Base-by-base conservation (phyloP, 2,329 filamentous ascomycete genomes). In the Pestalotiopsis sp. region DNA sequence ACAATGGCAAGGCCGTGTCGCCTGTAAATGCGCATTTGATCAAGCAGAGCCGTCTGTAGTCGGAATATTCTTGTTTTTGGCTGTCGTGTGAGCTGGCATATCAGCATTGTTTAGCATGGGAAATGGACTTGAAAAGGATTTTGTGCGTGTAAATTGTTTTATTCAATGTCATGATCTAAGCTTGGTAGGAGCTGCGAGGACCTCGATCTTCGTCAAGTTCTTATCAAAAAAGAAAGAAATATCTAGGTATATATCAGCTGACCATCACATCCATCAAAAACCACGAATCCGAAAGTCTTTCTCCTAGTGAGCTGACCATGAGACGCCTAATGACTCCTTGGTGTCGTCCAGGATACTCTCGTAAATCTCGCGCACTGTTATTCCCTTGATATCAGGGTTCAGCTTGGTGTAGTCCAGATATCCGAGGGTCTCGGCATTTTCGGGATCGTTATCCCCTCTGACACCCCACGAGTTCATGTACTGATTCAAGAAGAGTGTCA, bases 381-480 rank as follows among this genome's bases (percentile, higher is more conserved):
- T 80, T 1, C 78, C 79, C 66, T 81, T 70, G 67, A 87, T 78
- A 23, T 87, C 85, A 3, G 86, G 87, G 72, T 88, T 89, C 27
- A 89, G 77, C 20, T 89, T 83, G 71, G 83, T 84, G 39, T 79
- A 81, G 67, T 82, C 79, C 20, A 89, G 69, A 73, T 89, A 89
- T 2, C 86, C 86, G 4, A 90, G 78, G 70, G 88, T 89, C 64
- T 81, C 78, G 12, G 87, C 87, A 70, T 83, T 80, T 67, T 86
- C 83, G 0, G 83, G 84, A 11, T 79, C 84, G 74, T 88, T 88
- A 70, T 90, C 87, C 1, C 82, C 84, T 1, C 86, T 80, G 25
- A 14, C 2, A 4, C 63, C 63, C 63, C 41, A 66, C 20, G 41
- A 56, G 25, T 66, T 20, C 49, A 17, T 11, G 49, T 66, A 66